Percentiles rank a stretch among this genome's conserved stretches.
These are phyloP conservation scores for Boehmeria nivea DNA, from an alignment of 306 rosid species.

Conservation along the genomic window DNA sequence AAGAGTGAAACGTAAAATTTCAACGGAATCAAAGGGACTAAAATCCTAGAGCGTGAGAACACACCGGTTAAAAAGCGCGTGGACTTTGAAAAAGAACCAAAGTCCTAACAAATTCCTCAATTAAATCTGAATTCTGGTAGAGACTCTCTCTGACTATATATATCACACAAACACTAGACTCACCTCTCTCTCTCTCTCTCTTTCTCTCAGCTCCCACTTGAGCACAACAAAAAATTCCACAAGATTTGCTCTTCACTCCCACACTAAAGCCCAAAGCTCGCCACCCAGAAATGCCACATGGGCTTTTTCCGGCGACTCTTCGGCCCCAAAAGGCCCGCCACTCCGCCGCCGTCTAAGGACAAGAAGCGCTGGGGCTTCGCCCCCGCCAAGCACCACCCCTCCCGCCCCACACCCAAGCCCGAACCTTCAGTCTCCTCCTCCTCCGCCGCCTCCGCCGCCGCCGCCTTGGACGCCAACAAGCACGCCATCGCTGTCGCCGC, in stretches of 20 bases:
- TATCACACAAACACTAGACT: background rate
- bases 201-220: background rate
- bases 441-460: slow-evolving; percentile 14
- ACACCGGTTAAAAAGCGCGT: background rate
- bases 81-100: background rate
- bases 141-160: no score
- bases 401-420: background rate
- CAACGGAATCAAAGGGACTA: background rate
- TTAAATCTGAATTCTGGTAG: background rate
- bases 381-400: slow-evolving; percentile 19
- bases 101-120: background rate
- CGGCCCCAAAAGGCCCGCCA: slow-evolving; percentile 40
- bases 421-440: slow-evolving; percentile 16
- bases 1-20: no score
- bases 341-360: slow-evolving; percentile 19
- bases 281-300: slow-evolving; percentile 44
- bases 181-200: background rate
- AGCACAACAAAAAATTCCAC: background rate
- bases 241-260: no score
- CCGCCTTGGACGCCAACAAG: slow-evolving; percentile 55
- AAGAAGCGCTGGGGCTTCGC: slow-evolving; percentile 40
- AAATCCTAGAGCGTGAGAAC: background rate
- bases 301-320: slow-evolving; percentile 89
- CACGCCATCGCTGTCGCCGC: slow-evolving; percentile 93
- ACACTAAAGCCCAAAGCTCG: background rate